These are phyloP conservation scores for Inga leiocalycina DNA, from an alignment of 306 rosid species.

Conservation along the genomic window DNA sequence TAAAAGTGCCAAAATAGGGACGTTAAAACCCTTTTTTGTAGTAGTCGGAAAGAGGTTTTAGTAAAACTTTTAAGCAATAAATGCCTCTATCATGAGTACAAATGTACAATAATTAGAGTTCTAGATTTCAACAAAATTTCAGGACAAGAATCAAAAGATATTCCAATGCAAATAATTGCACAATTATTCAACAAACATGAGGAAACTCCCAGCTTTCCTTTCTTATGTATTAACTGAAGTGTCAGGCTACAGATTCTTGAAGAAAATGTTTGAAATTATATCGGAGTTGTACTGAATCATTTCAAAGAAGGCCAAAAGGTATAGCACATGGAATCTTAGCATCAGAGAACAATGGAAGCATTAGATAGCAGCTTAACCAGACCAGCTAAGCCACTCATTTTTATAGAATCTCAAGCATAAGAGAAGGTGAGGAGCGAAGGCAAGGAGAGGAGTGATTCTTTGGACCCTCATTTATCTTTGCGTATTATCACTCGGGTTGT, in stretches of 20 bases:
- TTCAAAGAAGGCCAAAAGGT: neutral
- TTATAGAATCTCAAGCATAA: neutral
- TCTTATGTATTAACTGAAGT: neutral
- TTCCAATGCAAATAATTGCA: neutral
- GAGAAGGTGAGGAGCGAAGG: neutral
- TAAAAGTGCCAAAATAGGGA: too few species aligned
- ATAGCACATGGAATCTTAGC: neutral
- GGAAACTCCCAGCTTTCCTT: neutral
- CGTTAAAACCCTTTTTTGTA: too few species aligned
- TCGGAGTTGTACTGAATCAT: neutral
- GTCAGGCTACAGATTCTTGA: neutral
- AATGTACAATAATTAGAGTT: neutral
- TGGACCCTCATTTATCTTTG: too few species aligned
- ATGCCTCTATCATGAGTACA: neutral
- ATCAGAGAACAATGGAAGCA: neutral
- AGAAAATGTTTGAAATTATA: neutral
- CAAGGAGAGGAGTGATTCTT: too few species aligned
- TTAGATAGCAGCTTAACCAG: neutral
- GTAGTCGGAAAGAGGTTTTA: neutral
- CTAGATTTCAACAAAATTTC: neutral
- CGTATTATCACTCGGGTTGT: too few species aligned
- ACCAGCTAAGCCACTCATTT: neutral
- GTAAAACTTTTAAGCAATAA: neutral
- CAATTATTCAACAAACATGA: neutral
- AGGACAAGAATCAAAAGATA: constrained; percentile 1